Percentiles rank a stretch among this genome's conserved stretches.
Conservation (phyloP, 441 rosid species). For the Jatropha multifida region DNA sequence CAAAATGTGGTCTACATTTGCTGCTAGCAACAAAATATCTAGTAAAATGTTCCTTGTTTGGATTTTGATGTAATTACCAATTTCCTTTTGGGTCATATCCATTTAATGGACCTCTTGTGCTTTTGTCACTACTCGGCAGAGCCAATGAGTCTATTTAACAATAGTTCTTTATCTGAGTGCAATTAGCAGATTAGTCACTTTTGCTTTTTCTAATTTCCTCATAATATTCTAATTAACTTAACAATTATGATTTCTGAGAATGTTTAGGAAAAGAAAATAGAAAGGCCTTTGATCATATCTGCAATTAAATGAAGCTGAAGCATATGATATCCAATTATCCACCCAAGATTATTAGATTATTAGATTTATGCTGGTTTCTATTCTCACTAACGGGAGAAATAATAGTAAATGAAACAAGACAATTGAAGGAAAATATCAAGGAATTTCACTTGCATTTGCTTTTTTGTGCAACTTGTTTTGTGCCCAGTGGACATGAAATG, state of each 20-base stretch:
- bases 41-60: constrained; percentile 13
- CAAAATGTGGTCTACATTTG: constrained; percentile 46
- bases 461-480: constrained; percentile 21
- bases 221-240: neutral
- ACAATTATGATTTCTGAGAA: neutral
- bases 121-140: constrained; percentile 9
- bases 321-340: neutral
- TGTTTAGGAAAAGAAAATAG: too few relatives aligned
- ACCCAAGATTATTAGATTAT: neutral
- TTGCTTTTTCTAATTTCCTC: neutral
- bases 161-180: neutral
- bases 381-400: neutral
- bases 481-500: constrained; percentile 21
- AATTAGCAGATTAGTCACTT: neutral
- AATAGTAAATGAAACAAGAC: constrained; percentile 16
- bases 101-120: constrained; percentile 2
- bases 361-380: neutral
- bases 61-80: constrained; percentile 20
- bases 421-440: constrained; percentile 9
- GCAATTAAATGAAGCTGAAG: neutral
- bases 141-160: neutral
- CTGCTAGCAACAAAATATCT: constrained; percentile 47
- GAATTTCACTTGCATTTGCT: constrained; percentile 12
- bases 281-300: too few relatives aligned
- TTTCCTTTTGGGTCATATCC: constrained; percentile 9